Evolutionary conservation across 768 basidiomycete species (phyloP), one percentile per base, ranked within the genome.

Genomic region (Hygrophorus russula): DNA sequence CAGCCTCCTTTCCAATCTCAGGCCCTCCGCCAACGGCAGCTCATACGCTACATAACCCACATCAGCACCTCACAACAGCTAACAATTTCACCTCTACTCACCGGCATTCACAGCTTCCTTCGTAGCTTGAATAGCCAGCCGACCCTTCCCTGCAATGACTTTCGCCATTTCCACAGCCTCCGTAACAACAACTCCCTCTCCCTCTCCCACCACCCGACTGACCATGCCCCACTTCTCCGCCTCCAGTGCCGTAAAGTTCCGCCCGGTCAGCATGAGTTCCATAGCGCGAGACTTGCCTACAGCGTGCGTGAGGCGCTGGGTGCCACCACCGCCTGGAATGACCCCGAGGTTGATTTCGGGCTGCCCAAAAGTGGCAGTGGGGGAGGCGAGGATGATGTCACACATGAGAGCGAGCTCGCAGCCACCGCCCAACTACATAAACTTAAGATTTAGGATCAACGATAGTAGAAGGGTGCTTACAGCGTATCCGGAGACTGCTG

Each of bases 391-490:
- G 56, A 97, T 82, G 60, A 98, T 90, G 66, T 98, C 94, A 60
- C 89, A 88, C 80, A 90, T 90, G 50, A 98, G 75, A 4, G 94
- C 94, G 17, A 99, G 78, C 61, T 99, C 94, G 55, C 93, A 94
- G 30, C 94, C 94, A 31, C 94, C 94, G 8, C 94, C 94, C 49
- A 98, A 84, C 93, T 97, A 50, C 12, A 37, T 19, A 41, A 41
- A 46, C 43, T 10, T 29, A 29, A 19, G 36, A 27, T 40, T 4
- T 12, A 29, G 24, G 12, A 8, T 30, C 28, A 41, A 36, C 27
- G 12, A 15, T 24, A 31, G 3, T 9, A 47, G 19, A 35, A 28
- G 19, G 12, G 17, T 32, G 70, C 87, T 39, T 61, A 87, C 85
- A 27, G 93, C 92, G 55, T 82, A 97, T 12, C 94, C 94, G 60